Percentiles rank a stretch among this genome's conserved stretches.
Conservation (phyloP, 495 filamentous ascomycete species). For the Lasiosphaeriaceae sp. region DNA sequence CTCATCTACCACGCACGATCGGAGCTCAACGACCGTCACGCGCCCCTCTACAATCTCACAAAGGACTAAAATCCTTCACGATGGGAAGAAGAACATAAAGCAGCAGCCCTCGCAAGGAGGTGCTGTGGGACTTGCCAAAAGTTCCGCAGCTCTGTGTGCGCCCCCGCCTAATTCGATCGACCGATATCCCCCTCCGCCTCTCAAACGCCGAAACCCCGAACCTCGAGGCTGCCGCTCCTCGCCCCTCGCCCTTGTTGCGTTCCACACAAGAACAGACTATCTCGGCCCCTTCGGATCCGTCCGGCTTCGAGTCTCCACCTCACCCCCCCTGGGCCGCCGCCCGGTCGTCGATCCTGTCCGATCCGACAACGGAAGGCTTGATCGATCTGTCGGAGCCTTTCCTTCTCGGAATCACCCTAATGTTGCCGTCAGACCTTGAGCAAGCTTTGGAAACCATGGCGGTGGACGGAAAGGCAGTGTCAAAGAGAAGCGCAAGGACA, state of each 20-base stretch:
- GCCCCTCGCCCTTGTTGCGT: background rate
- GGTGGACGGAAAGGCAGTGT: constrained; percentile 16
- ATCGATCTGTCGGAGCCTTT: background rate
- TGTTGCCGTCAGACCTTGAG: background rate
- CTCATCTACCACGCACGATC: background rate
- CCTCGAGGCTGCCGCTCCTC: background rate
- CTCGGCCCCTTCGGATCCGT: background rate
- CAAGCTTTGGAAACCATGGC: constrained; percentile 14
- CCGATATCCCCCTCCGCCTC: background rate
- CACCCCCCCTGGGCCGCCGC: background rate
- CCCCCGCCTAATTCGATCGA: background rate
- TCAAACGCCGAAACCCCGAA: background rate
- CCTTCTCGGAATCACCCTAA: background rate
- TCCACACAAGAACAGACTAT: background rate
- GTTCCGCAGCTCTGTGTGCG: constrained; percentile 1
- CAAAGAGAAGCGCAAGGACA: constrained; percentile 21
- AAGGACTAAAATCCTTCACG: constrained; percentile 2
- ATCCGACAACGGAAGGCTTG: background rate
- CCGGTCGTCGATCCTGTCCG: background rate
- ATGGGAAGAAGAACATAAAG: constrained; percentile 13
- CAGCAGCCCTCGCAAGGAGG: constrained; percentile 8
- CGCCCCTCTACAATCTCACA: background rate
- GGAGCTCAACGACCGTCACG: background rate
- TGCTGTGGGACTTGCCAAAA: constrained; percentile 6
- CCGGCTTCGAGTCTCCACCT: background rate